A percentile compares a stretch with the other conserved stretches of the same genome.
phyloP scores from a whole-genome alignment of 176 grass and related monocot genomes.

The Aegilops tauschii region DNA sequence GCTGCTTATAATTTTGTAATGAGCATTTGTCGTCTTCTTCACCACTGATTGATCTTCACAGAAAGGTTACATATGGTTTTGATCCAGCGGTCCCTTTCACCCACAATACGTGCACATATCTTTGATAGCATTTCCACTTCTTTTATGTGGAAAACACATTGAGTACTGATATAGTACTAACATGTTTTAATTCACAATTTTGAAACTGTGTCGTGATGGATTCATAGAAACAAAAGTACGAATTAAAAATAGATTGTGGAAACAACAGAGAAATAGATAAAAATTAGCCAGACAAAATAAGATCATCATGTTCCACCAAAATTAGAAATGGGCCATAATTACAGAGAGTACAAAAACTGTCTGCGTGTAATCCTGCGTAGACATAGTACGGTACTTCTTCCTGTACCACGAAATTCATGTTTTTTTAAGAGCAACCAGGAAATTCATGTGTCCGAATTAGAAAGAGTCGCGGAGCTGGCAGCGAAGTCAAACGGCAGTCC shows the following conservation, averaged over 20 bases:
- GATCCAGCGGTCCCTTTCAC: too few species aligned
- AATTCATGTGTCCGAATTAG: background rate
- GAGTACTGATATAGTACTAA: background rate
- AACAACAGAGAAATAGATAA: background rate
- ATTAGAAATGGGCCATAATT: too few species aligned
- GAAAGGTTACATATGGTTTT: background rate
- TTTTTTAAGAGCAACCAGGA: too few species aligned
- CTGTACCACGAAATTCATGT: too few species aligned
- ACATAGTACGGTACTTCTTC: too few species aligned
- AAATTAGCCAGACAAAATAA: too few species aligned
- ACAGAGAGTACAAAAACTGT: too few species aligned
- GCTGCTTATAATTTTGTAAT: background rate
- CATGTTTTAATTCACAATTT: background rate
- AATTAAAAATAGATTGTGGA: background rate
- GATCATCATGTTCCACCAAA: too few species aligned
- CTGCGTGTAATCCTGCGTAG: too few species aligned
- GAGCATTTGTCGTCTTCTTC: background rate
- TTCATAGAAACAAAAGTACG: background rate
- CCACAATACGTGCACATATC: background rate
- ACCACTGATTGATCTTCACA: background rate
- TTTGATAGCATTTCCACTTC: background rate
- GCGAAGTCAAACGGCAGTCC: background rate
- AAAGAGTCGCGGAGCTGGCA: too few species aligned
- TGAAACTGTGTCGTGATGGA: background rate
- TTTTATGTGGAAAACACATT: background rate